Base-by-base conservation (phyloP, 164 flowering plant genomes). In the Annona cherimola region DNA sequence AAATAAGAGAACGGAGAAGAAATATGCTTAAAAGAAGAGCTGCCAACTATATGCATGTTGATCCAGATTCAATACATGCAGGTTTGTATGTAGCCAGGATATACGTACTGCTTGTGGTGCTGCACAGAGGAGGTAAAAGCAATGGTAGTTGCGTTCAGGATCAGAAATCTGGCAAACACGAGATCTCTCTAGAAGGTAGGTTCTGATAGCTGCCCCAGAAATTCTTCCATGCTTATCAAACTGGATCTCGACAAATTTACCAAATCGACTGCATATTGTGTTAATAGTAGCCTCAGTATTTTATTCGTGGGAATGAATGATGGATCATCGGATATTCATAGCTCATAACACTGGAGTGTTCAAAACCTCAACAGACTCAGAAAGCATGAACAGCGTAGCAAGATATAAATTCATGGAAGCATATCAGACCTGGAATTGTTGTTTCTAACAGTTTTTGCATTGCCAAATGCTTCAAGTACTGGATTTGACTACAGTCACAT, bases 381-480 rank as follows among this genome's bases (percentile, higher is more conserved):
- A 64, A 40, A 18, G 26, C 18, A 64, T 8, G 41, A 40, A 40
- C 18, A 40, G 4, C 19, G 41, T 8, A 63, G 26, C 64, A 39
- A 26, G 42, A 20, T 9, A 61, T 26, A 62, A 62, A 62, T 39
- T n/a, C 18, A 11, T 42, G 8, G 55, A 69, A 59, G 40, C 67
- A 59, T 73, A 68, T 63, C 84, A 83, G 78, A 89, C 94, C 97
- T 92, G 70, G 94, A 92, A 79, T 92, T 92, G 82, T 90, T 90
- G 72, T 92, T 92, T 73, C 86, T 82, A 70, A 85, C 88, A 50
- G 94, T 90, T 84, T 90, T 92, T 64, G 97, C 97, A 73, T 92
- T 92, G 76, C 97, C 97, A 83, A 92, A 92, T 68, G 97, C 97
- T 85, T 92, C 97, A 73, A 92, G 93, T 77, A 92, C 94, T 73